Evolutionary conservation across 2,329 filamentous ascomycete genomes (phyloP), one percentile per base, ranked within the genome.

Genomic region (Helminthosporium solani): DNA sequence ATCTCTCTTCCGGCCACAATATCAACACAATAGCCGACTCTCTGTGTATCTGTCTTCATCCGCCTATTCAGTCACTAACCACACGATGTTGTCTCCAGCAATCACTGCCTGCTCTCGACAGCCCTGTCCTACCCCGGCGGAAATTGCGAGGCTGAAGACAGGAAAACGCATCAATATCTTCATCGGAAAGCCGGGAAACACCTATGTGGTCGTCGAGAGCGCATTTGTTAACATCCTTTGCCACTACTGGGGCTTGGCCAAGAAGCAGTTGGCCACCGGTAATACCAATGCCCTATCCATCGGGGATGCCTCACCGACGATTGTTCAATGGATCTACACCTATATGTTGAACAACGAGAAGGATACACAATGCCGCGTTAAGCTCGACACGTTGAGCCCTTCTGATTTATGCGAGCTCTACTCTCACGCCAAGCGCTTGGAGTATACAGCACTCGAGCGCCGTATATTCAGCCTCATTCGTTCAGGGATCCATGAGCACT

Each of bases 241-340:
- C 2, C 49, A 62, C 37, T 58, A 49, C 52, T 59, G 52, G 9
- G 43, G 33, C 1, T 49, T 42, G 2, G 56, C 54, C 2, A 56
- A 55, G 38, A 37, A 53, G 36, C 49, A 50, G 23, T 51, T 62
- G 1, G 7, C 51, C 6, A 42, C 31, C 9, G 45, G 54, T 15
- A 14, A 23, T n/a, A 14, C 14, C n/a, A 18, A 35, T 0, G 15
- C 36, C 15, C 42, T 61, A 3, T 36, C 14, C 9, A 51, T 63
- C 23, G 51, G 52, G 16, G 33, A 52, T 39, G 52, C 52, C 19
- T 27, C 34, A 7, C 61, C 58, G 48, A 35, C 46, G 12, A 42
- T 43, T 23, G 21, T 62, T 11, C 23, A 40, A 8, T 61, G 58
- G 52, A 58, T 63, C 34, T 63, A 61, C 45, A 53, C 47, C 25